Conservation (phyloP, 441 rosid species). For the Mallotus repandus region DNA sequence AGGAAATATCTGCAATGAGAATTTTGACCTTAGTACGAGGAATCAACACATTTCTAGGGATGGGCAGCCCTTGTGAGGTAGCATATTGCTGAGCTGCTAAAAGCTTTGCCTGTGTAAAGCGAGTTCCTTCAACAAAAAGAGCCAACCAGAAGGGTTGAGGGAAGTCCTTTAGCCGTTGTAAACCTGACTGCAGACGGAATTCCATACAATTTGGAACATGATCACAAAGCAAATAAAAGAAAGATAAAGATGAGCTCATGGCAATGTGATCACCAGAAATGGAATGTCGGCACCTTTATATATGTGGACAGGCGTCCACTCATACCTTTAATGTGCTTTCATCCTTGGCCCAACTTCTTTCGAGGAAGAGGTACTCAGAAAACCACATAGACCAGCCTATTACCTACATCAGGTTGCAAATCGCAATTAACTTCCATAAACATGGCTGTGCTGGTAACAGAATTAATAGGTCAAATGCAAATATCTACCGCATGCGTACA, state of each 20-base stretch:
- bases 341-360: slow-evolving; percentile 82
- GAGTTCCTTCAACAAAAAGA: slow-evolving; percentile 91
- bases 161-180: slow-evolving; percentile 62
- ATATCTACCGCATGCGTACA: not conserved
- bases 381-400: slow-evolving; percentile 99
- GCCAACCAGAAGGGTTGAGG: slow-evolving; percentile 85
- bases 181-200: slow-evolving; percentile 59
- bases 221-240: slow-evolving; percentile 18
- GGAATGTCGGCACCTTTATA: slow-evolving; percentile 3
- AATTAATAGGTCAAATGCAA: not conserved
- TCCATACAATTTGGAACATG: slow-evolving; percentile 16
- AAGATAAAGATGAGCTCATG: not conserved
- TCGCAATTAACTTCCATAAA: slow-evolving; percentile 23
- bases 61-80: slow-evolving; percentile 51
- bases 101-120: slow-evolving; percentile 78
- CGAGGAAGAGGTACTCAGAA: slow-evolving; percentile 78
- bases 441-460: not conserved
- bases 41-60: slow-evolving; percentile 76
- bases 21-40: slow-evolving; percentile 82
- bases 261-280: not conserved
- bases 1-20: slow-evolving; percentile 1
- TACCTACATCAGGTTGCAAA: slow-evolving; percentile 44
- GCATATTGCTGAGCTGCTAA: slow-evolving; percentile 87
- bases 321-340: slow-evolving; percentile 70
- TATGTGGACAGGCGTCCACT: not conserved